Base-by-base conservation (phyloP, 805 yeast genomes). In the Suhomyces sp. region DNA sequence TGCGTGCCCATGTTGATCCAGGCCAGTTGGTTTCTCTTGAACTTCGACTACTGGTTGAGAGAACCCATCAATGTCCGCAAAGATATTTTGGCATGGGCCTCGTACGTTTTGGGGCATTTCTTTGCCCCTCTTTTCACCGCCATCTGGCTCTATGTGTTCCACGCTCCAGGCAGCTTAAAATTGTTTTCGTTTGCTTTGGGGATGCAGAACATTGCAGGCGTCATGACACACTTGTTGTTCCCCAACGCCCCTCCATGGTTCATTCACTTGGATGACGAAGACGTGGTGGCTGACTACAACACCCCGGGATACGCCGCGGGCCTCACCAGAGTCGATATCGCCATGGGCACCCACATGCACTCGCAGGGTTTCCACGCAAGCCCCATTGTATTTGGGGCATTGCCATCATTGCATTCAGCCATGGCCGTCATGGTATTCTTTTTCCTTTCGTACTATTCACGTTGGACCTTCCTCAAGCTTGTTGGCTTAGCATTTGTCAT, bases 161-260 rank as follows among this genome's bases (percentile, higher is more conserved):
- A 85, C 50, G 76, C 84, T 1, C 87, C 85, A n/a, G 88, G 87
- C 0, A 80, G 83, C 0, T 49, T 84, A 10, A 80, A 78, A 54
- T 70, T 75, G 58, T 86, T 83, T 57, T 70, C 82, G 0, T 60
- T 77, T n/a, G 76, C 82, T 0, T 58, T 86, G 44, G 90, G 91
- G 1, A 49, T 74, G 9, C 89, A 84, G 63, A 86, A 84, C 59
- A 74, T 84, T 10, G 66, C 74, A 1, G 87, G 88, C 23, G 84
- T 84, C 0, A 40, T 76, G 38, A 86, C 89, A 2, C 90, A 85
- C 64, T 62, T 86, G 36, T 47, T 77, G 5, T 73, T 85, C 64
- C 92, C 92, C 24, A 85, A 82, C 63, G 88, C 90, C 1, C 88
- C 91, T 0, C 91, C 91, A 3, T 84, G 90, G 86, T 86, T 84